Evolutionary conservation across 2,329 filamentous ascomycete genomes (phyloP), one percentile per base, ranked within the genome.

Genomic region (Botrytis elliptica): DNA sequence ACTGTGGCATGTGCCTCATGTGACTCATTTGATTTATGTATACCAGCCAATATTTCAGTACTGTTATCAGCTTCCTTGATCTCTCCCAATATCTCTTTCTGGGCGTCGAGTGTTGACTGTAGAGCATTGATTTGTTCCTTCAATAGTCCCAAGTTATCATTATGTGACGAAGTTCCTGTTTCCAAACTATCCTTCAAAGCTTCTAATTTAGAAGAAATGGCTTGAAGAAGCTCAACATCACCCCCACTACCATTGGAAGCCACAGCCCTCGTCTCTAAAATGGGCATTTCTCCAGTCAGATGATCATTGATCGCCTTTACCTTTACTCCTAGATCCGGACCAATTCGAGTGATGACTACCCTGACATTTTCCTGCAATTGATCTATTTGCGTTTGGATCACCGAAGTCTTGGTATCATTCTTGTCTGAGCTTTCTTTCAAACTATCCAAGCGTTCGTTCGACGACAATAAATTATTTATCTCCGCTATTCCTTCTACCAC

Each of bases 331-430:
- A 80, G 71, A 68, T 78, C 77, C n/a, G 76, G 29, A 10, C 77
- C 77, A 38, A 80, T 73, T 33, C 77, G 73, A 46, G 77, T 74
- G 12, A 79, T 75, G 33, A 81, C 76, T 4, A 72, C 62, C 25
- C 75, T 78, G 44, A 80, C 75, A 73, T 81, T 79, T 16, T 72
- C 72, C 72, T 79, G 78, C 62, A 81, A 73, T 74, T 81, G 78
- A 63, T 81, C 79, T 49, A 81, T 70, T 69, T 81, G 79, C 57
- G 77, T 78, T 73, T 80, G 79, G 70, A 81, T 75, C 22, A 78
- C 77, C 4, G 78, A 73, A 16, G 74, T 76, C 25, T 74, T 76
- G 1, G 78, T 79, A 72, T 69, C 75, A 55, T 77, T 77, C 71
- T 78, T 75, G 25, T 80, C 76, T 10, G 75, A 76, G 44, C 72